A percentile compares a stretch with the other conserved stretches of the same genome.
Conservation (phyloP, 495 filamentous ascomycete species). For the Cercophora scortea region DNA sequence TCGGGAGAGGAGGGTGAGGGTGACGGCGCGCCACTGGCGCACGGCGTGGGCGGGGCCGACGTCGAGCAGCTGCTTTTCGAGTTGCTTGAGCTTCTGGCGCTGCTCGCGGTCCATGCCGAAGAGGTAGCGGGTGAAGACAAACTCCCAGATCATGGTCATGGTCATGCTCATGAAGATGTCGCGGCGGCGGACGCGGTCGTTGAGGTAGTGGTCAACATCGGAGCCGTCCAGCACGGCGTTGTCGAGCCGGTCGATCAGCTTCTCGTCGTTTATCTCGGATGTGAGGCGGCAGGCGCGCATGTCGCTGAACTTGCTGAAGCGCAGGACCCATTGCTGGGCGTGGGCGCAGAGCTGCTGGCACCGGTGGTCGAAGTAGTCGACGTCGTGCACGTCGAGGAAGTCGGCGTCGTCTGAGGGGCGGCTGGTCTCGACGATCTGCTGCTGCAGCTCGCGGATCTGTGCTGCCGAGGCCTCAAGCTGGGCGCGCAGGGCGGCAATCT, state of each 20-base stretch:
- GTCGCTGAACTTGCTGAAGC: constrained; percentile 94
- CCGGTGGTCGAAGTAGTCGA: constrained; percentile 90
- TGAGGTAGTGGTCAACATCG: constrained; percentile 77
- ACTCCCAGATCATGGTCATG: constrained; percentile 98
- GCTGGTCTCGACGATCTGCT: constrained; percentile 55
- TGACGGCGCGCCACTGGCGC: constrained; percentile 92
- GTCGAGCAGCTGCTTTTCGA: constrained; percentile 85
- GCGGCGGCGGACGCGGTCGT: constrained; percentile 74
- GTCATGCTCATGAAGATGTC: constrained; percentile 95
- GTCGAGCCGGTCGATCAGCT: constrained; percentile 84
- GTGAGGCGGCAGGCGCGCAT: constrained; percentile 74
- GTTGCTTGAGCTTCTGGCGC: constrained; percentile 87
- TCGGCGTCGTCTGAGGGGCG: constrained; percentile 47
- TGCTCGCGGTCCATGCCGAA: constrained; percentile 98
- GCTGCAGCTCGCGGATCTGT: constrained; percentile 72
- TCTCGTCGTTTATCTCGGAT: constrained; percentile 75
- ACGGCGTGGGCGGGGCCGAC: constrained; percentile 77
- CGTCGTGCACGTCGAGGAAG: constrained; percentile 74
- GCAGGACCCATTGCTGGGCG: constrained; percentile 90
- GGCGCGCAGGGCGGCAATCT: constrained; percentile 66
- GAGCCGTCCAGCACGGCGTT: constrained; percentile 89
- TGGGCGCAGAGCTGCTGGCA: constrained; percentile 90
- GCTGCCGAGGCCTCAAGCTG: constrained; percentile 72
- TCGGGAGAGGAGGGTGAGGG: constrained; percentile 76
- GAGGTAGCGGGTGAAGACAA: constrained; percentile 92